Evolutionary conservation across 495 filamentous ascomycete genomes (phyloP), one percentile per base, ranked within the genome.

Genomic region (Talaromyces stipitatus): DNA sequence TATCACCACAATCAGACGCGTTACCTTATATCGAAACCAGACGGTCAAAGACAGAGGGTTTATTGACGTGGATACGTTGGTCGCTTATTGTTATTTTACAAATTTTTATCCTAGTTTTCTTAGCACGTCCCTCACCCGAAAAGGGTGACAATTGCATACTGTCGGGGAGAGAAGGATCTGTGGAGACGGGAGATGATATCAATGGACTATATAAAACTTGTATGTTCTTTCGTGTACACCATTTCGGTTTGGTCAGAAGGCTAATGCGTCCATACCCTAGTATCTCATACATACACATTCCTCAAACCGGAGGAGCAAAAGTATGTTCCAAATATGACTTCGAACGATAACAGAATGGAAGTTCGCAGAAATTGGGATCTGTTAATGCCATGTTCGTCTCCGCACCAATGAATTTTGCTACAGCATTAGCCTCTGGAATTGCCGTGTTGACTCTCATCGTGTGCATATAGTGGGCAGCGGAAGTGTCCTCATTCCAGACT

Each of bases 121-220:
- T 48, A 20, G 20, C 20, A 24, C 45, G 24, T 12, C 24, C 45
- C n/a, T 6, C 20, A 10, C 22, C 45, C 7, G 24, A 23, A 26
- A 48, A 23, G 22, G 20, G 14, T 4, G 45, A 48, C 45, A 48
- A 48, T 11, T 48, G 45, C 14, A 12, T 48, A 48, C 45, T 48
- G 10, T 48, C 45, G 9, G 45, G 45, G 6, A 48, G 20, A 18
- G 45, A 48, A 48, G 45, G 22, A 48, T 26, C 9, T 18, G 43
- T 57, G n/a, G 65, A 67, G 43, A 65, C 65, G 1, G 65, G 65
- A 4, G 63, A 61, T 20, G 65, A 67, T 60, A 56, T 67, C 8
- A 67, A 67, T 61, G 65, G 65, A 1, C 54, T 68, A 16, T 68
- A 68, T 51, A 50, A 63, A 29, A 61, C 65, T 11, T 60, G 65